These are phyloP conservation scores for Coemansia sp. DNA, from an alignment of 192 early-diverging fungal genomes.

Conservation along the genomic window DNA sequence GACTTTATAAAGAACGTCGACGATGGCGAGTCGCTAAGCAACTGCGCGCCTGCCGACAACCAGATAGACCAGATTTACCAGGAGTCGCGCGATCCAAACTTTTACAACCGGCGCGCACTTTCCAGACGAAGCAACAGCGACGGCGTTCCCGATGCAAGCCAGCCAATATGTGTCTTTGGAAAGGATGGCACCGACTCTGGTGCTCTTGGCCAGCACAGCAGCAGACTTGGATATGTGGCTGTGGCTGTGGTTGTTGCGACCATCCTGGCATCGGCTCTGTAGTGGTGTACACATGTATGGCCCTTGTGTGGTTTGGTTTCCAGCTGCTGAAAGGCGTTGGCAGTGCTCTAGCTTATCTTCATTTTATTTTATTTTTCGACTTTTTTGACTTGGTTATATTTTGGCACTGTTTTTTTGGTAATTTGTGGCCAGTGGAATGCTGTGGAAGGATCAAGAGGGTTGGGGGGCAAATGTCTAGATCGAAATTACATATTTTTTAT, in stretches of 20 bases:
- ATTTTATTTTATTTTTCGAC: not conserved
- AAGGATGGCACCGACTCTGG: constrained; percentile 12
- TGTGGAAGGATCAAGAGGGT: not conserved
- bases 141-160: constrained; percentile 10
- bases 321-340: too few relatives aligned
- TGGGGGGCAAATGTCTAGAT: not conserved
- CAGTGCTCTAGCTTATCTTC: too few relatives aligned
- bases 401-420: too few relatives aligned
- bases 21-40: constrained; percentile 26
- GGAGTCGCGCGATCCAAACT: constrained; percentile 39
- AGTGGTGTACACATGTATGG: too few relatives aligned
- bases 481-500: not conserved
- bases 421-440: too few relatives aligned
- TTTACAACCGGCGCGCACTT: constrained; percentile 40
- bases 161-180: constrained; percentile 41
- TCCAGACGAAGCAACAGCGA: not conserved
- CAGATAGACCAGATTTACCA: constrained; percentile 39
- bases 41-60: constrained; percentile 43
- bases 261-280: not conserved
- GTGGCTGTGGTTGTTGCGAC: not conserved
- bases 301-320: too few relatives aligned
- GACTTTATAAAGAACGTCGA: constrained; percentile 43
- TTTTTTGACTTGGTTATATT: not conserved
- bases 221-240: not conserved
- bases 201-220: not conserved